Base-by-base conservation (phyloP, 257 asterid genomes). In the Ocimum tenuiflorum region DNA sequence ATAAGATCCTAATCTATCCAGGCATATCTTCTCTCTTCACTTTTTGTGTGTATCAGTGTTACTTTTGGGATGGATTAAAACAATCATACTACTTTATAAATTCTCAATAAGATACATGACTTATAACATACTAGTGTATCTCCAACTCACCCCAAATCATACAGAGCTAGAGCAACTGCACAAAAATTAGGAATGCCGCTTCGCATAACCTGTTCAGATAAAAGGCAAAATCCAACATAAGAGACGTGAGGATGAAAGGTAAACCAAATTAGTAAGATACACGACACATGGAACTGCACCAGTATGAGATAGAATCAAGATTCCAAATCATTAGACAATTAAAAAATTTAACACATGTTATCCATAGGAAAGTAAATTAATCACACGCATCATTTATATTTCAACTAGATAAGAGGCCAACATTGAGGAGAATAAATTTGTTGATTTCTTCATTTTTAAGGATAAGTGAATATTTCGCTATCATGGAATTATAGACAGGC, bases 151-250 rank as follows among this genome's bases (percentile, higher is more conserved):
- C 99, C 99, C 75, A 94, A 77, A 71, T 88, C 96, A 66, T 88
- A 72, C 71, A 92, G 82, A 69, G 96, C 94, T 65, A 92, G 83
- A 71, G 99, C 96, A 79, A 92, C 99, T 13, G 99, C 99, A 85
- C 95, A 92, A 79, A 86, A 92, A 81, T 92, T 92, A 31, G 97
- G 99, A 66, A 92, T 54, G 15, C 99, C 99, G 45, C 96, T 92
- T 81, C 92, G 83, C 85, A 86, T 86, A 20, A 92, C 99, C 99
- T 92, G 95, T 73, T 57, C 72, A 72, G 51, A 67, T 23, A 54
- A 49, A n/a, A 63, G 8, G 49, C 31, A 24, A 33, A 66, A 77
- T 29, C 43, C 65, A 77, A 49, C 14, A 33, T n/a, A 23, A 71
- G 15, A 19, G 41, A 46, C n/a, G 6, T 13, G 47, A 5, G 47